These are phyloP conservation scores for Leccinum olivaceopallidum DNA, from an alignment of 768 basidiomycete genomes.

Conservation along the genomic window DNA sequence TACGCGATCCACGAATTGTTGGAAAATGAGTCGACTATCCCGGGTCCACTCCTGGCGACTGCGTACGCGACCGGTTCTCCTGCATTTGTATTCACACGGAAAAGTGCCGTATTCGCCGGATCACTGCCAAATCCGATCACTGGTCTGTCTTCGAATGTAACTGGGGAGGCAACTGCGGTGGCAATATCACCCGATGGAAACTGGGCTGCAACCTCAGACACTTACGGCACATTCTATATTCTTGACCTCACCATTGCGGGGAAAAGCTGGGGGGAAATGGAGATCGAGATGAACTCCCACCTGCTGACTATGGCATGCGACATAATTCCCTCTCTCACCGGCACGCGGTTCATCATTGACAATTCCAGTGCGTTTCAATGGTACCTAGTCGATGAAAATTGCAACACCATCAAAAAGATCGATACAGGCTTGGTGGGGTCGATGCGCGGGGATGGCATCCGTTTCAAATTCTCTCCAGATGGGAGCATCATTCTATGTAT, in stretches of 20 bases:
- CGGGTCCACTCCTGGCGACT: not conserved
- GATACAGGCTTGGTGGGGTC: conserved; percentile 6
- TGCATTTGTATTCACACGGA: conserved; percentile 4
- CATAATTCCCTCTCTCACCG: conserved; percentile 5
- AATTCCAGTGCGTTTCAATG: rapidly evolving
- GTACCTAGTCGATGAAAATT: conserved; percentile 8
- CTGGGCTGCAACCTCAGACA: conserved; percentile 15
- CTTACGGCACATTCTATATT: conserved; percentile 9
- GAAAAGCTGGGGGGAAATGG: not conserved
- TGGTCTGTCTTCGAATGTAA: not conserved
- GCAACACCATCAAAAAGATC: conserved; percentile 4
- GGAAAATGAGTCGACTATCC: not conserved
- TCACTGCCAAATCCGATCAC: not conserved
- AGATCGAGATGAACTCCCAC: not conserved
- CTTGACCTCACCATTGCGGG: conserved; percentile 2
- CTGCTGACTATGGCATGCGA: not conserved
- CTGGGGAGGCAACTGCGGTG: not conserved
- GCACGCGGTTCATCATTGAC: conserved; percentile 15
- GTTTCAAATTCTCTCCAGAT: conserved; percentile 14
- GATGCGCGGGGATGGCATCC: too few species aligned
- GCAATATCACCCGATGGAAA: conserved; percentile 25
- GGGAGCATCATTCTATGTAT: conserved; percentile 9
- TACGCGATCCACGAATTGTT: not conserved
- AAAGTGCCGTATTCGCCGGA: not conserved
- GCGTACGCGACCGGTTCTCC: conserved; percentile 8